Conservation (phyloP, 805 yeast species). For the Helenozyma rhizophorensis region DNA sequence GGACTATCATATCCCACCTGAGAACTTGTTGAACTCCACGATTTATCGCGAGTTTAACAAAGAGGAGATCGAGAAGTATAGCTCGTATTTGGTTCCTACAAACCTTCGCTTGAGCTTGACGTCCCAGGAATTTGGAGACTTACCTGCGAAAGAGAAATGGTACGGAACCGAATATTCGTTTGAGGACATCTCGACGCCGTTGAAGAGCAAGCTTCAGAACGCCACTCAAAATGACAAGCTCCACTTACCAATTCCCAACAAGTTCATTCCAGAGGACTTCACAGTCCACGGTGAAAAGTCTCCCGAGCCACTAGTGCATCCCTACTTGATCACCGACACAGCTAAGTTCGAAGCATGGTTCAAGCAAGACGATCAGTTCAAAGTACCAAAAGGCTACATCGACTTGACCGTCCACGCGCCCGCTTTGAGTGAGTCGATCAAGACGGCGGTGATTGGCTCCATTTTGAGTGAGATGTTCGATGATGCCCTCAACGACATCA, state of each 20-base stretch:
- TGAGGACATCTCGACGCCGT: slow-evolving; percentile 37
- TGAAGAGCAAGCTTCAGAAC: slow-evolving; percentile 29
- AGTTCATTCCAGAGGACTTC: slow-evolving; percentile 78
- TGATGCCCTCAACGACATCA: slow-evolving; percentile 69
- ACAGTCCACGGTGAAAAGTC: slow-evolving; percentile 44
- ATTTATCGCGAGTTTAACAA: slow-evolving; percentile 60
- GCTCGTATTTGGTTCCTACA: slow-evolving; percentile 45
- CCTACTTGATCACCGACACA: slow-evolving; percentile 54
- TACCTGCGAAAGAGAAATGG: slow-evolving; percentile 67
- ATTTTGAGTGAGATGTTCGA: slow-evolving; percentile 67
- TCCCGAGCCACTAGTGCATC: slow-evolving; percentile 44
- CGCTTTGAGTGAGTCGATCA: slow-evolving; percentile 53
- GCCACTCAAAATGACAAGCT: slow-evolving; percentile 29
- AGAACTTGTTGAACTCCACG: slow-evolving; percentile 52
- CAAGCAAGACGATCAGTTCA: slow-evolving; percentile 84
- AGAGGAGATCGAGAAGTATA: slow-evolving; percentile 45
- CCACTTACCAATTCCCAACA: slow-evolving; percentile 68
- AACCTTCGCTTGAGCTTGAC: slow-evolving; percentile 61
- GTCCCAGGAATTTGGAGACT: slow-evolving; percentile 43
- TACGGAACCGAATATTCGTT: slow-evolving; percentile 79
- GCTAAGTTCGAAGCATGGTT: slow-evolving; percentile 68
- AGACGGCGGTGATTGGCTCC: slow-evolving; percentile 52
- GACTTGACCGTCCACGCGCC: slow-evolving; percentile 65
- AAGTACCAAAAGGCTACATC: slow-evolving; percentile 81
- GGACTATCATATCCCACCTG: slow-evolving; percentile 51